Conservation (phyloP, 371 early-diverging fungal genomes). For the Mortierella sp. region DNA sequence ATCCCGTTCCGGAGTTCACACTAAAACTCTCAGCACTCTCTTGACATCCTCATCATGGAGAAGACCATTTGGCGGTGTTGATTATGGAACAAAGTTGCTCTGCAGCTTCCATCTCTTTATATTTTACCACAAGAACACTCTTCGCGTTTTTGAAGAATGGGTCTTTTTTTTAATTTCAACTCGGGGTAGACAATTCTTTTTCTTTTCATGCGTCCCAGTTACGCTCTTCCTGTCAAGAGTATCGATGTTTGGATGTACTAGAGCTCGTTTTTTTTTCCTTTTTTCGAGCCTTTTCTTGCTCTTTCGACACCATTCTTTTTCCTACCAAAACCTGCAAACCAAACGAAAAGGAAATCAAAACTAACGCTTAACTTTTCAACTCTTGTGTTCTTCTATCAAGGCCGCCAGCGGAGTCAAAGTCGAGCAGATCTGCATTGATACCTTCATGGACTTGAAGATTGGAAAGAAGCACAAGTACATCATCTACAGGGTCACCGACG, state of each 20-base stretch:
- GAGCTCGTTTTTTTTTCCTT: neutral
- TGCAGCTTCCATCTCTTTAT: neutral
- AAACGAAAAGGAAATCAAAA: too few relatives aligned
- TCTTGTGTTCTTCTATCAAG: neutral
- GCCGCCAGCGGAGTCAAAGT: conserved; percentile 71
- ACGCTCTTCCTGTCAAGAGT: too few relatives aligned
- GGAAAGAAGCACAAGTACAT: conserved; percentile 71
- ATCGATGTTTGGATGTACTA: too few relatives aligned
- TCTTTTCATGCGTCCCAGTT: too few relatives aligned
- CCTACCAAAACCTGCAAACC: neutral
- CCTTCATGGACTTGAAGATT: conserved; percentile 72
- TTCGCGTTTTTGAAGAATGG: neutral
- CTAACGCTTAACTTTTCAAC: too few relatives aligned
- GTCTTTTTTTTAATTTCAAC: too few relatives aligned
- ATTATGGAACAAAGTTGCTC: neutral
- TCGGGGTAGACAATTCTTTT: too few relatives aligned
- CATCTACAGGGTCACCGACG: conserved; percentile 74
- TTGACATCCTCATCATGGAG: neutral
- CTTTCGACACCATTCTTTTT: neutral
- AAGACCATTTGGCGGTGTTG: neutral
- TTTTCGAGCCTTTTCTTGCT: neutral
- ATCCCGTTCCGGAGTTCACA: neutral
- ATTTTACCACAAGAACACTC: neutral
- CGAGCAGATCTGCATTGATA: conserved; percentile 60
- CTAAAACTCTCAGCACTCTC: neutral